Conservation (phyloP, 1,139 yeast genomes). For the Ogataea hybrid region DNA sequence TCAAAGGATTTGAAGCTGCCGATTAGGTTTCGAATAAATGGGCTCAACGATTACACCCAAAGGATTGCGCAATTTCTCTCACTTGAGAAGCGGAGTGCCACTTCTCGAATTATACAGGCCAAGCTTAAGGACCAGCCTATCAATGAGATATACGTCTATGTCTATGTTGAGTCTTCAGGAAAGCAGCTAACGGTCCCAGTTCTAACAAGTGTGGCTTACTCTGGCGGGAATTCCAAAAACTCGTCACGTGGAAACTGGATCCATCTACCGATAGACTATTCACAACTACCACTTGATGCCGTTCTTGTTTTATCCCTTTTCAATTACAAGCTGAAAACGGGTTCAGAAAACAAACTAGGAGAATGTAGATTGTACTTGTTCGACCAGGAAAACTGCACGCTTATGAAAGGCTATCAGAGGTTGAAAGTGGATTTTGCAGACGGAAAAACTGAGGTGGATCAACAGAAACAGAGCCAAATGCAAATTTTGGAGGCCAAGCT, state of each 20-base stretch:
- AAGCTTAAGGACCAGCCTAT: slow-evolving; percentile 40
- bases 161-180: slow-evolving; percentile 59
- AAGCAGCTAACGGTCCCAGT: slow-evolving; percentile 67
- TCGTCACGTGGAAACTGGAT: slow-evolving; percentile 41
- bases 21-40: slow-evolving; percentile 43
- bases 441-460: slow-evolving; percentile 2
- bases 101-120: slow-evolving; percentile 41
- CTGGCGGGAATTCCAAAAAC: slow-evolving; percentile 8
- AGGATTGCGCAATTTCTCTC: slow-evolving; percentile 50
- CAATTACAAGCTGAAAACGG: slow-evolving; percentile 57
- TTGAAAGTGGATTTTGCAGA: slow-evolving; percentile 39
- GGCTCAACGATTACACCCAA: slow-evolving; percentile 44
- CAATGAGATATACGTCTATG: slow-evolving; percentile 64
- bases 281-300: slow-evolving; percentile 64
- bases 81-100: slow-evolving; percentile 10
- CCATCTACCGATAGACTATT: slow-evolving; percentile 65
- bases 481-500: slow-evolving; percentile 51
- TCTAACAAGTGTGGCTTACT: slow-evolving; percentile 32
- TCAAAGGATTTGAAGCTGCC: slow-evolving; percentile 71
- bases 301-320: slow-evolving; percentile 47
- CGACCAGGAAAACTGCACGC: slow-evolving; percentile 40
- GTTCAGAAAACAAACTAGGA: slow-evolving; percentile 53
- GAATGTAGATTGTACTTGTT: slow-evolving; percentile 61
- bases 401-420: slow-evolving; percentile 59
- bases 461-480: slow-evolving; percentile 20